These are phyloP conservation scores for Lichtheimia hyalospora DNA, from an alignment of 371 early-diverging fungal genomes.

Conservation along the genomic window DNA sequence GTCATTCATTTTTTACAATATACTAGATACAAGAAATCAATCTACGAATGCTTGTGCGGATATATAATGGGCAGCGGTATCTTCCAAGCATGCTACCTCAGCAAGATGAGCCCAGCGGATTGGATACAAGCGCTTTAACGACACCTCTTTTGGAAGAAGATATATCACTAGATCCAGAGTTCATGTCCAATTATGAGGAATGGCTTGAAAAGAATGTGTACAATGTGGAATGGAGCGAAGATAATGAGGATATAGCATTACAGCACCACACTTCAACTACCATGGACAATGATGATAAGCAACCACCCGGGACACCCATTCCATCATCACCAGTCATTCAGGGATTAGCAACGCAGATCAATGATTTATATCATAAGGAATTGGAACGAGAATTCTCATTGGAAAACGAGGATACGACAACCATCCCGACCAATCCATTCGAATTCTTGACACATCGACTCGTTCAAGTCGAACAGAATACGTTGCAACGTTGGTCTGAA, in stretches of 20 bases:
- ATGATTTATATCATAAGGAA: slow-evolving; percentile 29
- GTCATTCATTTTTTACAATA: neutral
- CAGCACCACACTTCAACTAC: neutral
- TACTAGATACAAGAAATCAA: slow-evolving; percentile 63
- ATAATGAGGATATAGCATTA: neutral
- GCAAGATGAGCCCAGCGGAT: slow-evolving; percentile 24
- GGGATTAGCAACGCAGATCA: slow-evolving; percentile 16
- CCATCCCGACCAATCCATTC: slow-evolving; percentile 11
- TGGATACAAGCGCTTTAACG: slow-evolving; percentile 17
- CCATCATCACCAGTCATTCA: slow-evolving; percentile 19
- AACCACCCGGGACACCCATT: slow-evolving; percentile 7
- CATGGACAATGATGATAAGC: neutral
- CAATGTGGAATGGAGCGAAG: slow-evolving; percentile 9
- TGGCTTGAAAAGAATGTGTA: slow-evolving; percentile 71
- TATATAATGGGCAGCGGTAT: slow-evolving; percentile 67
- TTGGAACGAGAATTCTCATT: slow-evolving; percentile 24
- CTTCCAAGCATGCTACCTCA: slow-evolving; percentile 43
- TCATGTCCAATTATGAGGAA: slow-evolving; percentile 59
- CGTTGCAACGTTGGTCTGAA: slow-evolving; percentile 17
- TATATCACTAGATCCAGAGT: slow-evolving; percentile 41
- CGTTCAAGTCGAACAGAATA: slow-evolving; percentile 26
- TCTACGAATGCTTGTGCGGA: slow-evolving; percentile 58
- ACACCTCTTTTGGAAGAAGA: slow-evolving; percentile 17
- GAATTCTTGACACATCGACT: slow-evolving; percentile 27
- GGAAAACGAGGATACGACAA: neutral